A percentile compares a stretch with the other conserved stretches of the same genome.
Evolutionary conservation across 1,139 yeast genomes (phyloP).

Genomic region (Zygosaccharomyces pseudobailii): DNA sequence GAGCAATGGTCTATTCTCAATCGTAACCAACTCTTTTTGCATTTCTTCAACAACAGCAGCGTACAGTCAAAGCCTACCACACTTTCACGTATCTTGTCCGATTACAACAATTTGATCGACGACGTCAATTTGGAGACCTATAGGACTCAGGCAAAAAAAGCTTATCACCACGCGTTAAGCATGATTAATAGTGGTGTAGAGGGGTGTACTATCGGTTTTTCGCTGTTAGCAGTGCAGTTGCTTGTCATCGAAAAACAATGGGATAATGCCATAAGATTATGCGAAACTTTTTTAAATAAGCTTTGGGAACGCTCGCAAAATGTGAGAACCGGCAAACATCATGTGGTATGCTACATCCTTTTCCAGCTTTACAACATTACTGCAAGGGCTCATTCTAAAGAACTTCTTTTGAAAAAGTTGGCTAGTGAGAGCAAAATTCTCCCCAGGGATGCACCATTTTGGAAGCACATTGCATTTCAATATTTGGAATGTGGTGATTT

Average conservation of each 20-base stretch:
- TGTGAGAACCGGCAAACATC: slow-evolving; percentile 6
- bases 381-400: slow-evolving; percentile 22
- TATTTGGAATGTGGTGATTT: slow-evolving; percentile 35
- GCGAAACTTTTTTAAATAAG: slow-evolving; percentile 24
- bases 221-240: slow-evolving; percentile 27
- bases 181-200: slow-evolving; percentile 19
- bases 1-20: slow-evolving; percentile 26
- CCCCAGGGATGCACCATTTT: slow-evolving; percentile 36
- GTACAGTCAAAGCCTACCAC: slow-evolving; percentile 16
- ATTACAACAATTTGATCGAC: slow-evolving; percentile 25
- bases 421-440: slow-evolving; percentile 2
- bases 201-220: slow-evolving; percentile 22
- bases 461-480: slow-evolving; percentile 48
- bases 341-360: slow-evolving; percentile 21
- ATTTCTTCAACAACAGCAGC: slow-evolving; percentile 24
- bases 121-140: slow-evolving; percentile 28
- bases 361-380: slow-evolving; percentile 25
- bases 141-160: slow-evolving; percentile 28
- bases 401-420: slow-evolving; percentile 17
- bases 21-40: slow-evolving; percentile 22
- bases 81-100: slow-evolving; percentile 22
- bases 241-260: slow-evolving; percentile 25
- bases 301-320: slow-evolving; percentile 2
- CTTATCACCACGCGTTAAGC: slow-evolving; percentile 19
- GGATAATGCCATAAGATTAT: slow-evolving; percentile 28